Percentiles rank a stretch among this genome's conserved stretches.
Evolutionary conservation across 2,329 filamentous ascomycete genomes (phyloP).

Genomic region (Trichophaea hybrida): DNA sequence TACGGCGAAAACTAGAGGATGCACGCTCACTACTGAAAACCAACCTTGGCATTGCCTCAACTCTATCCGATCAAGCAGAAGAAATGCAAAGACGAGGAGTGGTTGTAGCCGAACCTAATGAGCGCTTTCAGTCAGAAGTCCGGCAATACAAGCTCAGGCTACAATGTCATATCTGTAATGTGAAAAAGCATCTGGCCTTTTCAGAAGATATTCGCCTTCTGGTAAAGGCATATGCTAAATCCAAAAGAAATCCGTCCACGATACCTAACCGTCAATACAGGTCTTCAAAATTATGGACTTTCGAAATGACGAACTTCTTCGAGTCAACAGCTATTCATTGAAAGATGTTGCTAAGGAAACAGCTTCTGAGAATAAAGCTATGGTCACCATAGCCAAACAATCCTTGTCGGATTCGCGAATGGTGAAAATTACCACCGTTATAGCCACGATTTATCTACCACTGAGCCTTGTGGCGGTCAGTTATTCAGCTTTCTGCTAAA

Average conservation of each 20-base stretch:
- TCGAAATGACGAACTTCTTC: constrained; percentile 1
- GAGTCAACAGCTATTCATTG: neutral
- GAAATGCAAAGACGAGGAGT: neutral
- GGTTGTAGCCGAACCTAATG: neutral
- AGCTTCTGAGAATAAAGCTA: neutral
- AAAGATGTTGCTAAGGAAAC: neutral
- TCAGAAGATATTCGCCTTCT: neutral
- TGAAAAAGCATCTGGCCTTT: neutral
- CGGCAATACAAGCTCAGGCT: neutral
- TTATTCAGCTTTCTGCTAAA: neutral
- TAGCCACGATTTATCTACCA: constrained; percentile 1
- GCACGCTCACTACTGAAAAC: neutral
- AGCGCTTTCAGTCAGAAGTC: neutral
- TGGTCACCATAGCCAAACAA: constrained; percentile 1
- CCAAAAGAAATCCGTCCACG: neutral
- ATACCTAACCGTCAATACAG: neutral
- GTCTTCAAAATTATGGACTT: too few relatives aligned
- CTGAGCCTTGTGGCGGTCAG: constrained; percentile 1
- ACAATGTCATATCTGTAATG: neutral
- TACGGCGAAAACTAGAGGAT: neutral
- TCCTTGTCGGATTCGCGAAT: neutral
- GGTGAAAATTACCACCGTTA: neutral
- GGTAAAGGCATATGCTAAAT: neutral
- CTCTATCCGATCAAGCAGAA: neutral
- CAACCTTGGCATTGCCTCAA: neutral